Evolutionary conservation across 116 monocot genomes (phyloP).

Genomic region (Iris pallida): DNA sequence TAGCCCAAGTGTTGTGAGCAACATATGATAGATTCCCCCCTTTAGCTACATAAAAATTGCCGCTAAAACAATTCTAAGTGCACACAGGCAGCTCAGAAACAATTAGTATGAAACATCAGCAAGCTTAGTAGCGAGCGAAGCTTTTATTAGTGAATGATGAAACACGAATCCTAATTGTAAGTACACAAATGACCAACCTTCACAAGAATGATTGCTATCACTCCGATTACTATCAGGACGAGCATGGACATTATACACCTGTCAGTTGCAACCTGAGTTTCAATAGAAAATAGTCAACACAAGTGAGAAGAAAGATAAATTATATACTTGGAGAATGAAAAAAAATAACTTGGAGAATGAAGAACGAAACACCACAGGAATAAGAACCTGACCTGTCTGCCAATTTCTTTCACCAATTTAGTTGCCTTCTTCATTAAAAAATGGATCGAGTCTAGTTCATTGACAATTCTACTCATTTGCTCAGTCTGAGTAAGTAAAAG

Average conservation of each 20-base stretch:
- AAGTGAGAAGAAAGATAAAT: conserved; percentile 1
- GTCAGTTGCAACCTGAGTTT: conserved; percentile 78
- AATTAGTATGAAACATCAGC: too few species aligned
- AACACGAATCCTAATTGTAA: background rate
- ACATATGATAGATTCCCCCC: too few species aligned
- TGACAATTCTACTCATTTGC: conserved; percentile 95
- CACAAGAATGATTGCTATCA: conserved; percentile 76
- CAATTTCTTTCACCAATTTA: conserved; percentile 90
- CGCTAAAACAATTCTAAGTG: too few species aligned
- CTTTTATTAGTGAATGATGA: background rate
- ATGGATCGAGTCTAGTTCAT: conserved; percentile 88
- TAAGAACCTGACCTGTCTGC: conserved; percentile 56
- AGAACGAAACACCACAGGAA: background rate
- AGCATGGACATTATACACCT: conserved; percentile 85
- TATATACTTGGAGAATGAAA: background rate
- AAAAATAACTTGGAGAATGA: too few species aligned
- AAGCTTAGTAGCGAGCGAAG: background rate
- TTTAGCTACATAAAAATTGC: too few species aligned
- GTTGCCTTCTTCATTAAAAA: conserved; percentile 95
- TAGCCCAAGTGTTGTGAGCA: too few species aligned
- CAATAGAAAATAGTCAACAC: conserved; percentile 5
- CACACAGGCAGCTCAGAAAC: too few species aligned
- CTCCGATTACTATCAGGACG: conserved; percentile 70
- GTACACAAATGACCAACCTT: conserved; percentile 46
- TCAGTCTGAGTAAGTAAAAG: conserved; percentile 51